These are phyloP conservation scores for Paraphoma chrysanthemicola DNA, from an alignment of 2,329 filamentous ascomycete species.

Conservation along the genomic window DNA sequence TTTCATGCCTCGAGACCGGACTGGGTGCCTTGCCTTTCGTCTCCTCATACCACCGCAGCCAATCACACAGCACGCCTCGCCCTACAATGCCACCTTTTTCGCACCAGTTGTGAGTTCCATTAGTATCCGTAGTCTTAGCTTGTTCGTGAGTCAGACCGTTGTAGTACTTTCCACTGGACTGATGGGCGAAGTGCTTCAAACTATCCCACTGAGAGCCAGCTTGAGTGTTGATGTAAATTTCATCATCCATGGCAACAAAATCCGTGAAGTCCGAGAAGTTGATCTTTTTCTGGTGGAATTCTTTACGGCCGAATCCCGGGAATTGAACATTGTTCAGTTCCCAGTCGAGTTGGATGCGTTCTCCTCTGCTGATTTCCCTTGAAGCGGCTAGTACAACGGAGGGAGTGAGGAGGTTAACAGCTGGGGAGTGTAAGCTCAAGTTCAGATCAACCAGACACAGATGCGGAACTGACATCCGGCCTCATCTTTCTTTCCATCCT, in stretches of 20 bases:
- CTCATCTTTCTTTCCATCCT: slow-evolving; percentile 55
- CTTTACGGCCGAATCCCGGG: slow-evolving; percentile 61
- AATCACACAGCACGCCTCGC: slow-evolving; percentile 42
- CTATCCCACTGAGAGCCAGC: slow-evolving; percentile 46
- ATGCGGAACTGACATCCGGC: slow-evolving; percentile 52
- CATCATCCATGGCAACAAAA: slow-evolving; percentile 39
- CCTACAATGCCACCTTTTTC: slow-evolving; percentile 46
- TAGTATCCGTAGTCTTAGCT: slow-evolving; percentile 25
- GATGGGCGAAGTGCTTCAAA: slow-evolving; percentile 46
- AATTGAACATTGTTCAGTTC: slow-evolving; percentile 63
- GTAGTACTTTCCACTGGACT: slow-evolving; percentile 35
- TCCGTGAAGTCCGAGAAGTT: slow-evolving; percentile 46
- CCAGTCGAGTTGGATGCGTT: slow-evolving; percentile 62
- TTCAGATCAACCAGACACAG: neutral
- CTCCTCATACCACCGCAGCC: slow-evolving; percentile 40
- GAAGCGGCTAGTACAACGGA: slow-evolving; percentile 59
- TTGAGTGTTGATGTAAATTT: slow-evolving; percentile 43
- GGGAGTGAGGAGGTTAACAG: slow-evolving; percentile 56
- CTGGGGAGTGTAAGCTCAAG: slow-evolving; percentile 30
- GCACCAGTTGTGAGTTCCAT: slow-evolving; percentile 47
- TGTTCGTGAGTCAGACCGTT: slow-evolving; percentile 42
- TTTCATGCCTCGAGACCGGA: slow-evolving; percentile 37
- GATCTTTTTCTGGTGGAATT: slow-evolving; percentile 60
- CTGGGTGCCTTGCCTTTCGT: slow-evolving; percentile 36
- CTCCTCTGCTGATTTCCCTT: slow-evolving; percentile 60